These are phyloP conservation scores for Triticum dicoccoides DNA, from an alignment of 176 grass and related monocot genomes.

Conservation along the genomic window DNA sequence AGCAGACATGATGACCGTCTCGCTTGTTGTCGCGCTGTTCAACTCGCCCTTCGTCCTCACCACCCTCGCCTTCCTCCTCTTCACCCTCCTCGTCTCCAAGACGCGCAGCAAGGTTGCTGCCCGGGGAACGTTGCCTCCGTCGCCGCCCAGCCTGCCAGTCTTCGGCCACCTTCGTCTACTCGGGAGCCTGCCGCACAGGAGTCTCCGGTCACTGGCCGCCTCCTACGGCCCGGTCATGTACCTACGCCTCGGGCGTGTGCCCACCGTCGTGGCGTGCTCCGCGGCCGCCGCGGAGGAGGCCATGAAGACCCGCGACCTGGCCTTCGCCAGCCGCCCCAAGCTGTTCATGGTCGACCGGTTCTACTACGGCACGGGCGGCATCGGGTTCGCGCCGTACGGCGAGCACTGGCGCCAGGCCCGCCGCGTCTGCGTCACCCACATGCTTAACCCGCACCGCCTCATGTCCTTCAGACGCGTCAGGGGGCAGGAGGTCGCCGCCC, in stretches of 20 bases:
- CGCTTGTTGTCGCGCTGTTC: background rate
- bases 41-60: background rate
- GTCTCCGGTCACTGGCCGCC: background rate
- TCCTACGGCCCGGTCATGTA: background rate
- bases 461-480: background rate
- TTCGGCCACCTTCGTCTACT: background rate
- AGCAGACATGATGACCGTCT: background rate
- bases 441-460: background rate
- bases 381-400: slow-evolving; percentile 1
- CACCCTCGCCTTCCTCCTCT: background rate
- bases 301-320: background rate
- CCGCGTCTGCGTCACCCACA: background rate
- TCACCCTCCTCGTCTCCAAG: background rate
- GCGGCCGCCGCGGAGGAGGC: background rate
- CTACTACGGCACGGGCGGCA: slow-evolving; percentile 3
- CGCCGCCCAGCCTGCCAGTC: background rate
- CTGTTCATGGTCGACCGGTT: slow-evolving; percentile 4
- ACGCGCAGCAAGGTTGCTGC: background rate
- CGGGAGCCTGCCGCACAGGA: slow-evolving; percentile 9
- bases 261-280: background rate
- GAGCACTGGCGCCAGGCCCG: slow-evolving; percentile 10
- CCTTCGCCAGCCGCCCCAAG: slow-evolving; percentile 6
- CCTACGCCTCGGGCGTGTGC: background rate
- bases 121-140: background rate
- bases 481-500: background rate